These are phyloP conservation scores for Fusarium hainanense DNA, from an alignment of 2,329 filamentous ascomycete genomes.

Conservation along the genomic window DNA sequence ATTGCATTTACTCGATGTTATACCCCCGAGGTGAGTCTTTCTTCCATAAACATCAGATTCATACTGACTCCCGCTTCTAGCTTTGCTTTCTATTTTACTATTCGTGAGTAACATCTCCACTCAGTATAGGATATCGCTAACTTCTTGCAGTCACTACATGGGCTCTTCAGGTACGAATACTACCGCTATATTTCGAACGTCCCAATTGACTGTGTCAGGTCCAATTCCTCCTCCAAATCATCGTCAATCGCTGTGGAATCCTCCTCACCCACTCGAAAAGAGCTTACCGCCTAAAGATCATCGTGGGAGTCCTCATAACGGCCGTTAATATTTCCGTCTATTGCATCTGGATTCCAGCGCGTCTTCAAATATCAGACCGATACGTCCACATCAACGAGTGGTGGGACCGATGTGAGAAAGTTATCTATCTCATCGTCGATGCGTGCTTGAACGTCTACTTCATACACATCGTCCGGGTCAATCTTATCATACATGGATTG, in stretches of 20 bases:
- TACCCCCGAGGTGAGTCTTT: conserved; percentile 43
- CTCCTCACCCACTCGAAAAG: conserved; percentile 36
- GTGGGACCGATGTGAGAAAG: conserved; percentile 47
- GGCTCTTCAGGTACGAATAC: conserved; percentile 41
- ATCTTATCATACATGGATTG: conserved; percentile 38
- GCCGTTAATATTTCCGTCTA: conserved; percentile 46
- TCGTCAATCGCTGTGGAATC: conserved; percentile 43
- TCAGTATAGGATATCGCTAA: neutral
- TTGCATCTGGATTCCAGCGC: conserved; percentile 44
- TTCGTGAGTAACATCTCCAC: conserved; percentile 30
- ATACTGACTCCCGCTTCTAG: conserved; percentile 25
- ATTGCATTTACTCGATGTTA: conserved; percentile 39
- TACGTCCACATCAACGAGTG: conserved; percentile 43
- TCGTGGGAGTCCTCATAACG: conserved; percentile 38
- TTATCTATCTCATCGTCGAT: conserved; percentile 45
- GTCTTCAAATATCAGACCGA: conserved; percentile 38
- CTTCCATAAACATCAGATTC: fast-evolving
- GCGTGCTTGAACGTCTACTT: conserved; percentile 42
- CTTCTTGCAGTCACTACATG: conserved; percentile 39
- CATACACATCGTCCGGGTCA: conserved; percentile 40
- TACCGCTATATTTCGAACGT: neutral
- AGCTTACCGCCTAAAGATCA: conserved; percentile 37
- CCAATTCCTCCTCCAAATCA: conserved; percentile 45
- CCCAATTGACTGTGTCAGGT: conserved; percentile 22
- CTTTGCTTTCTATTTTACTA: conserved; percentile 46